Evolutionary conservation across 1,284 basidiomycete genomes (phyloP), one percentile per base, ranked within the genome.

Genomic region (Schizophyllum amplum): DNA sequence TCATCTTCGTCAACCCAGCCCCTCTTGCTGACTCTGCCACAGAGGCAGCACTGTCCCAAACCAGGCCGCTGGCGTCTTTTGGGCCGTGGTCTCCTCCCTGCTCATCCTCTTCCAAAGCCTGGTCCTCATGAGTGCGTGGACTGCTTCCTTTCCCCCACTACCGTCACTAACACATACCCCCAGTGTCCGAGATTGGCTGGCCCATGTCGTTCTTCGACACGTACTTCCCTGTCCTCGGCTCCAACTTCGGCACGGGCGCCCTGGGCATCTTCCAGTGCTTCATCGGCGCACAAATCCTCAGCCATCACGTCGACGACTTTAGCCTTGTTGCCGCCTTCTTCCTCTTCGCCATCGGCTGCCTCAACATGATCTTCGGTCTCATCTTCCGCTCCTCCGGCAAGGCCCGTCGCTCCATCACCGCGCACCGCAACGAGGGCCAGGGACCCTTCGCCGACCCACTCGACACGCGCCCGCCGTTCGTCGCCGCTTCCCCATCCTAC

Each of bases 251-350:
- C 51, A 77, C 93, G n/a, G 91, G 91, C 55, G 81, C 89, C 48
- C 78, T 94, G 24, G 92, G 92, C 46, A 78, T 92, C 60, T 88
- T 94, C 69, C 87, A 95, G 73, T 57, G 57, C 53, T 64, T 47
- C 22, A 89, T 94, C 66, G 87, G 88, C 17, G 88, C 90, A 27
- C 82, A 85, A 23, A 83, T 94, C 57, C 84, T 94, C 56, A 90
- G 89, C 13, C 90, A 93, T 69, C 87, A 86, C 71, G 87, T 90
- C 60, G 83, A 88, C 64, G 84, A 84, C 63, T 94, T 95, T 73
- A 86, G 91, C 22, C 88, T 94, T 66, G 90, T 93, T 63, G 79
- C 90, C 1, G 89, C 86, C 52, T 94, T 93, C 81, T 83, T 94
- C 73, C 81, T 94, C 60, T 94, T 94, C 73, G 79, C 89, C 60